A percentile compares a stretch with the other conserved stretches of the same genome.
phyloP scores from a whole-genome alignment of 1,284 basidiomycete species.

The Kwoniella shivajii region DNA sequence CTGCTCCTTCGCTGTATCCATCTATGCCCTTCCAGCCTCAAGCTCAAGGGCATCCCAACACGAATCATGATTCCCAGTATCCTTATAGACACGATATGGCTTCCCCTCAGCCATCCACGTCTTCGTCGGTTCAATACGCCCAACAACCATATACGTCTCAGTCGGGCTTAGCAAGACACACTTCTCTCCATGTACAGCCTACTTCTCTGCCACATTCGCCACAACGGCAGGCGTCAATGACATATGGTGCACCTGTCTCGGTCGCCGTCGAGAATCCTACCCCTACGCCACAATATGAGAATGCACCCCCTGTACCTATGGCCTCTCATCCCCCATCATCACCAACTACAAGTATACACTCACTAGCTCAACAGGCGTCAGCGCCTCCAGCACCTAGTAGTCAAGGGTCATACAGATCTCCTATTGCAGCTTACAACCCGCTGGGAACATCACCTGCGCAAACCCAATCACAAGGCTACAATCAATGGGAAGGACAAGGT shows the following conservation, averaged over 20 bases:
- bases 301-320: slow-evolving; percentile 30
- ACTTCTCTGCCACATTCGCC: slow-evolving; percentile 9
- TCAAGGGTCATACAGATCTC: slow-evolving; percentile 12
- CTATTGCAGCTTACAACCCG: neutral
- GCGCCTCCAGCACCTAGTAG: slow-evolving; percentile 21
- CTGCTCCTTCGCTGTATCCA: slow-evolving; percentile 29
- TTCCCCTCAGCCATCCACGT: neutral
- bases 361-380: slow-evolving; percentile 1
- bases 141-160: slow-evolving; percentile 36
- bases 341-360: slow-evolving; percentile 32
- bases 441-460: slow-evolving; percentile 8
- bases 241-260: slow-evolving; percentile 16
- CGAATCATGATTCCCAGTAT: slow-evolving; percentile 24
- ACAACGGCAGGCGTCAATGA: slow-evolving; percentile 24
- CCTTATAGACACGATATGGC: slow-evolving; percentile 20
- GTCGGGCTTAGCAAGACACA: slow-evolving; percentile 17
- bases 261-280: neutral
- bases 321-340: slow-evolving; percentile 29
- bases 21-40: slow-evolving; percentile 13
- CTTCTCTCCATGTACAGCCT: slow-evolving; percentile 4
- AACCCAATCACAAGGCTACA: slow-evolving; percentile 9
- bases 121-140: slow-evolving; percentile 26
- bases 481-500: slow-evolving; percentile 41
- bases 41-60: slow-evolving; percentile 6
- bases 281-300: slow-evolving; percentile 9